Conservation (phyloP, 2,329 filamentous ascomycete genomes). For the Celoporthe dispersa region DNA sequence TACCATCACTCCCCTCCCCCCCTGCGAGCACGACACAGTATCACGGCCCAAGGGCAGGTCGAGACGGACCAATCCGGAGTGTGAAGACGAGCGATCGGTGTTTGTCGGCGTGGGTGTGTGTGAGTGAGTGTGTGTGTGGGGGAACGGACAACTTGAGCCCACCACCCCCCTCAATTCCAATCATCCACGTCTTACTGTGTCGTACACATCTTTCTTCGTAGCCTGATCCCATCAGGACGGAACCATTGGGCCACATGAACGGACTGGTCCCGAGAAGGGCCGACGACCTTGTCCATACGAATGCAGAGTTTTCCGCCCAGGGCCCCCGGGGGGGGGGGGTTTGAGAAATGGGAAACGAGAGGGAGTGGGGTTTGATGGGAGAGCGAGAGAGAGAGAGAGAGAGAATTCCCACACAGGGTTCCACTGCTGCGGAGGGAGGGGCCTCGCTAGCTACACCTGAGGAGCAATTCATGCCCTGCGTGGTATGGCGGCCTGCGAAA, state of each 20-base stretch:
- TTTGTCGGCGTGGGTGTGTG: not conserved
- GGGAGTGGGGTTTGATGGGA: not conserved
- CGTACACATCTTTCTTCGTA: not conserved
- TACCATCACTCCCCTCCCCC: not conserved
- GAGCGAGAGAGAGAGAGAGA: not conserved
- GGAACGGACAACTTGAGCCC: not conserved
- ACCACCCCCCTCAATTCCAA: not conserved
- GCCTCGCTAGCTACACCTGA: not conserved
- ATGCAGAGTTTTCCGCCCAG: constrained; percentile 8
- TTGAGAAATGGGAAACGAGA: not conserved
- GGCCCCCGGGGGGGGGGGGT: too few species aligned
- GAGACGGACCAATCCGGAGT: not conserved
- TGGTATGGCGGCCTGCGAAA: too few species aligned
- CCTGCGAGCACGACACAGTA: constrained; percentile 1
- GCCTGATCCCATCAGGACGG: not conserved
- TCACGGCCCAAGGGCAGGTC: not conserved
- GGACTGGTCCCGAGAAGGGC: not conserved
- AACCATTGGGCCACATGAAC: not conserved
- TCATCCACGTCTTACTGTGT: too few species aligned
- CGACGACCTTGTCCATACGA: not conserved
- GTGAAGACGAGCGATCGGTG: not conserved
- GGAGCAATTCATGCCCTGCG: not conserved
- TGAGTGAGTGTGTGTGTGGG: not conserved
- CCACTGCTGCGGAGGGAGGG: not conserved
- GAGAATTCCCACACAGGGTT: not conserved